Percentiles rank a stretch among this genome's conserved stretches.
Evolutionary conservation across 805 yeast genomes (phyloP).

Genomic region (Hanseniaspora meyeri): DNA sequence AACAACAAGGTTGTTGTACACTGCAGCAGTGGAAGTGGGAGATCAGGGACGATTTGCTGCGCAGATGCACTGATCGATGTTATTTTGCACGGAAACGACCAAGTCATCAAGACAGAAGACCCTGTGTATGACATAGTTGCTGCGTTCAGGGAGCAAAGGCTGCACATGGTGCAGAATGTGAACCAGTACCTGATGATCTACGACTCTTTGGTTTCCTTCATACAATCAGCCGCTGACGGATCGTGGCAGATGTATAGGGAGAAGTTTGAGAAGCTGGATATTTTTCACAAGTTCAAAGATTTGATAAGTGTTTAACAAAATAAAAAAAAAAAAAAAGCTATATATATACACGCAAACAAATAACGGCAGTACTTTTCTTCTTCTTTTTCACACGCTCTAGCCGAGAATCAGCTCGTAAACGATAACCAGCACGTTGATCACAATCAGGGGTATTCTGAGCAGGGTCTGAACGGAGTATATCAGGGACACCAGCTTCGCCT

Average conservation of each 20-base stretch:
- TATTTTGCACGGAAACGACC: slow-evolving; percentile 5
- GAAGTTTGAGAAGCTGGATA: not conserved
- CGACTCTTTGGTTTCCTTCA: slow-evolving; percentile 36
- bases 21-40: slow-evolving; percentile 95
- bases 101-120: slow-evolving; percentile 29
- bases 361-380: no score
- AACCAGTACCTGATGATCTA: slow-evolving; percentile 66
- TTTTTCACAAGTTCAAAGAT: not conserved
- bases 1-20: slow-evolving; percentile 49
- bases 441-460: slow-evolving; percentile 62
- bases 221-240: not conserved
- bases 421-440: slow-evolving; percentile 52
- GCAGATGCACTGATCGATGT: slow-evolving; percentile 37
- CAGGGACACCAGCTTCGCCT: slow-evolving; percentile 47
- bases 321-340: not conserved
- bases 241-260: slow-evolving; percentile 4
- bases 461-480: slow-evolving; percentile 66
- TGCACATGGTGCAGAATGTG: slow-evolving; percentile 75
- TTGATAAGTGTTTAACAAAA: not conserved
- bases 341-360: no score
- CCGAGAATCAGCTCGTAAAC: slow-evolving; percentile 60
- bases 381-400: slow-evolving; percentile 21
- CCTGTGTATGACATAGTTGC: slow-evolving; percentile 52
- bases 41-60: slow-evolving; percentile 82
- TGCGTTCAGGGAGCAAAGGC: slow-evolving; percentile 57